These are phyloP conservation scores for Magnaporthiopsis rhizophila DNA, from an alignment of 2,329 filamentous ascomycete genomes.

Conservation along the genomic window DNA sequence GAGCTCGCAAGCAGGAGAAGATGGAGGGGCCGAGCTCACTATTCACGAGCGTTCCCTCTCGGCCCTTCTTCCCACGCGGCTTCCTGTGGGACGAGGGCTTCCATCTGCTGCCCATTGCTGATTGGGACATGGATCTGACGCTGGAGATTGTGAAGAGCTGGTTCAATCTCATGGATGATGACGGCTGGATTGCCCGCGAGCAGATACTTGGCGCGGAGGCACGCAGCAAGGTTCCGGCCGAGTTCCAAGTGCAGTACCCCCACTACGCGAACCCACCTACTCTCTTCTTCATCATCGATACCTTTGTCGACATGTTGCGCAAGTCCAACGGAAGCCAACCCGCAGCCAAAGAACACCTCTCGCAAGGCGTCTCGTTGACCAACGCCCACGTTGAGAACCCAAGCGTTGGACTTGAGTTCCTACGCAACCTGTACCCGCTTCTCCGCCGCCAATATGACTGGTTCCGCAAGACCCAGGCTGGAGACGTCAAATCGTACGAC, in stretches of 20 bases:
- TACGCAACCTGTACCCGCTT: constrained; percentile 74
- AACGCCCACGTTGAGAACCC: constrained; percentile 60
- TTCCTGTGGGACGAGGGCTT: constrained; percentile 99
- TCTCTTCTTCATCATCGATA: constrained; percentile 80
- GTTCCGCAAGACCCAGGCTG: constrained; percentile 88
- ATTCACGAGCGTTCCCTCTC: constrained; percentile 83
- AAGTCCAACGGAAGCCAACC: constrained; percentile 38
- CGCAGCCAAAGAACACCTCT: constrained; percentile 34
- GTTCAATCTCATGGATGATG: constrained; percentile 92
- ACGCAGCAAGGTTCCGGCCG: constrained; percentile 83
- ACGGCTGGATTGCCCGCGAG: constrained; percentile 95
- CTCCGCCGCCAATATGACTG: constrained; percentile 86
- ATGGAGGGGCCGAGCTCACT: constrained; percentile 79
- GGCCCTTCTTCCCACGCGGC: constrained; percentile 91
- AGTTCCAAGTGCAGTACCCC: constrained; percentile 94
- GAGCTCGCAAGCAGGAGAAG: constrained; percentile 57
- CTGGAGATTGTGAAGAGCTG: constrained; percentile 87
- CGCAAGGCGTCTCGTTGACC: constrained; percentile 39
- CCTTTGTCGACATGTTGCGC: constrained; percentile 72
- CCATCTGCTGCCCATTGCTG: constrained; percentile 80
- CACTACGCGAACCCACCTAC: constrained; percentile 97
- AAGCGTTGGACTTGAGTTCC: constrained; percentile 60
- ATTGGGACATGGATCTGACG: constrained; percentile 89
- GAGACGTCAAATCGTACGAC: constrained; percentile 87
- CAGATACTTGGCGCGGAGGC: constrained; percentile 90